Base-by-base conservation (phyloP, 441 rosid genomes). In the Populus tomentosa region DNA sequence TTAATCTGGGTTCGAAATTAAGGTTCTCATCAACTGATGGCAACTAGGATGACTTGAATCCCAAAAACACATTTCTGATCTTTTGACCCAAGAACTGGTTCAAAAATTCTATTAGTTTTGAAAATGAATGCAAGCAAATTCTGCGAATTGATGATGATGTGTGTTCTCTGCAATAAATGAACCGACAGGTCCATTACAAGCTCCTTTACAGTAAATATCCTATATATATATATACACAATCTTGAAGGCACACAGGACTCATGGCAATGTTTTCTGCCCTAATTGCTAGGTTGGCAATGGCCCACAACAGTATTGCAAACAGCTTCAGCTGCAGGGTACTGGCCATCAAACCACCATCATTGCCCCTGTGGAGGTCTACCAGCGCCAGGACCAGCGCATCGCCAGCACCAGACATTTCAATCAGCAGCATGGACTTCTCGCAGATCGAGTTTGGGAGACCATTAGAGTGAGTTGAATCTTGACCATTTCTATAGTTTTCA, bases 351-450 rank as follows among this genome's bases (percentile, higher is more conserved):
- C 95, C 89, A 35, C 91, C 94, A 42, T 66, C 81, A 30, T 46
- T 78, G 1, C 28, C 85, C 35, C 76, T 69, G 21, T 42, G 16
- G 14, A 84, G 80, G 75, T 18, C 61, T 1, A 36, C 46, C 73
- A 83, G 74, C 4, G 20, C 26, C 70, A 42, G 66, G 69, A 68
- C 81, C 75, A 69, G 75, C 63, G 75, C 85, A 35, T 30, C 80
- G 64, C 30, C 82, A 53, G 24, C 89, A 10, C 70, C 80, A 1
- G 84, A 81, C 80, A 72, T 81, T 75, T 89, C 90, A 75, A 80
- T 89, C 72, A 90, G 77, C 88, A 68, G 77, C 88, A 69, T 92
- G 88, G 98, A 92, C 94, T 86, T 95, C 77, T 91, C 99, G 0
- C 97, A 89, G 83, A 87, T 95, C 53, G 90, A 95, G 38, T 84